Conservation (phyloP, 768 basidiomycete genomes). For the Russula ochroleuca region DNA sequence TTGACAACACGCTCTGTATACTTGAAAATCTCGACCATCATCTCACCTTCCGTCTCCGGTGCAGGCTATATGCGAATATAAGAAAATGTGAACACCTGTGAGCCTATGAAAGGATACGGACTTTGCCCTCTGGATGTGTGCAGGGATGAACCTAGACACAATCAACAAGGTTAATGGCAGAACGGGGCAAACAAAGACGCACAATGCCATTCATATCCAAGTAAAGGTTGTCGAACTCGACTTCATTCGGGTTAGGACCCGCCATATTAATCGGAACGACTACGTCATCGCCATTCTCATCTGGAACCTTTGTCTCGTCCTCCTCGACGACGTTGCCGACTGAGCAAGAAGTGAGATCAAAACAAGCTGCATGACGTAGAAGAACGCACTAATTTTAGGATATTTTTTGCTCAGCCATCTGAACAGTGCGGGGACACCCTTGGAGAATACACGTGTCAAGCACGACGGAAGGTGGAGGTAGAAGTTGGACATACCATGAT, state of each 20-base stretch:
- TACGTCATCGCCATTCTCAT: slow-evolving; percentile 61
- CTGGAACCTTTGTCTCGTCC: slow-evolving; percentile 64
- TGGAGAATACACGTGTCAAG: not conserved
- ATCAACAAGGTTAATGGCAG: slow-evolving; percentile 5
- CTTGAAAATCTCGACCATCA: slow-evolving; percentile 97
- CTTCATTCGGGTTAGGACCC: slow-evolving; percentile 86
- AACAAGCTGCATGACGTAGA: not conserved
- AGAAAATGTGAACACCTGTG: not conserved
- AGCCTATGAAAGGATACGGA: slow-evolving; percentile 31
- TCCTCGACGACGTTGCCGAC: slow-evolving; percentile 82
- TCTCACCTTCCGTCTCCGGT: slow-evolving; percentile 96
- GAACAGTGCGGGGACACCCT: slow-evolving; percentile 98
- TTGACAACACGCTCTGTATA: slow-evolving; percentile 97
- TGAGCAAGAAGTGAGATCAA: slow-evolving; percentile 32
- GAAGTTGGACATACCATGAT: slow-evolving; percentile 9
- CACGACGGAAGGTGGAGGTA: not conserved
- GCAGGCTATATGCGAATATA: slow-evolving; percentile 56
- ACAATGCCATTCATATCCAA: slow-evolving; percentile 99
- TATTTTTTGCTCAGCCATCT: slow-evolving; percentile 99
- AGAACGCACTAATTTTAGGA: slow-evolving; percentile 81
- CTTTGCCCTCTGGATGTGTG: slow-evolving; percentile 98
- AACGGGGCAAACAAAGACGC: slow-evolving; percentile 33
- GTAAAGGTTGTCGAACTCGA: slow-evolving; percentile 94
- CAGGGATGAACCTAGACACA: slow-evolving; percentile 84
- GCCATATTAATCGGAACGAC: slow-evolving; percentile 76